Conservation (phyloP, 441 rosid species). For the Hura crepitans region DNA sequence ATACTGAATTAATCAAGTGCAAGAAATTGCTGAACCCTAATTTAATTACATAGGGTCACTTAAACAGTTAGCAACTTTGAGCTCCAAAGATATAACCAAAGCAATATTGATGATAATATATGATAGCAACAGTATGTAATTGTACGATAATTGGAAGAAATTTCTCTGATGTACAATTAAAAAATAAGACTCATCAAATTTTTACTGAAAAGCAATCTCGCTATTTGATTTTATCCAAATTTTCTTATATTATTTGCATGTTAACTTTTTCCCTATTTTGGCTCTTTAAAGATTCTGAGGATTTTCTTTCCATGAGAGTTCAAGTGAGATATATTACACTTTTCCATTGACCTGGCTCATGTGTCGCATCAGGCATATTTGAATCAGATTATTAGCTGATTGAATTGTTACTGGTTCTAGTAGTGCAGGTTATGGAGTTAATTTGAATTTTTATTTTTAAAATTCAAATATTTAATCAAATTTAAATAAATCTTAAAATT, state of each 20-base stretch:
- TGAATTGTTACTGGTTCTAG: too few species aligned
- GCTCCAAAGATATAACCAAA: background rate
- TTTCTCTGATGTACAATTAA: background rate
- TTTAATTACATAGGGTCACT: background rate
- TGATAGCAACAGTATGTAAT: background rate
- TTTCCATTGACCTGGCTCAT: too few species aligned
- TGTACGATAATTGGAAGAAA: background rate
- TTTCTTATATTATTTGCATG: constrained; percentile 34
- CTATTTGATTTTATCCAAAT: constrained; percentile 4
- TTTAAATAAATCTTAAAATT: too few species aligned
- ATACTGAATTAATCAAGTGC: background rate
- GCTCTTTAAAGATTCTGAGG: constrained; percentile 44
- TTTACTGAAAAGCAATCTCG: constrained; percentile 21
- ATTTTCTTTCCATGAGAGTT: constrained; percentile 45
- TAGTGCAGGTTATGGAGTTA: too few species aligned
- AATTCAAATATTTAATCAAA: too few species aligned
- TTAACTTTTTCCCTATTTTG: constrained; percentile 25
- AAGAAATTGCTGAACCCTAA: background rate
- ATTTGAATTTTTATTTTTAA: too few species aligned
- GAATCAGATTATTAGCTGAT: too few species aligned
- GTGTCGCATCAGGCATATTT: too few species aligned
- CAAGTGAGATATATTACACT: constrained; percentile 23
- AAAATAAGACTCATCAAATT: background rate
- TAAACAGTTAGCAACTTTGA: background rate
- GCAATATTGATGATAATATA: background rate